Conservation (phyloP, 495 filamentous ascomycete genomes). For the Friedmanniomyces endolithicus region DNA sequence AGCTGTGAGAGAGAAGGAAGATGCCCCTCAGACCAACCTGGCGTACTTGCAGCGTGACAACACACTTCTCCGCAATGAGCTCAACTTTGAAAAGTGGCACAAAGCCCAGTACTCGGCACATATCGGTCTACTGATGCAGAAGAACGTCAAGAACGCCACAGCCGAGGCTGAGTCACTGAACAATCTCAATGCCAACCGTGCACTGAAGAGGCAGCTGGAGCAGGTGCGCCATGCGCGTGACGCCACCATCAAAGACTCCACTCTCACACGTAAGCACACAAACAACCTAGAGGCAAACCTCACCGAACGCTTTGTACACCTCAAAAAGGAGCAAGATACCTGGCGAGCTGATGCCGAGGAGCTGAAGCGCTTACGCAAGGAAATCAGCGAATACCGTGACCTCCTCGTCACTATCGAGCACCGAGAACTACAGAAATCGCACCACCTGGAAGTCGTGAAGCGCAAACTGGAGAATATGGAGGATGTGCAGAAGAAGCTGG, state of each 20-base stretch:
- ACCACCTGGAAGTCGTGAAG: slow-evolving; percentile 47
- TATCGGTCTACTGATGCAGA: slow-evolving; percentile 56
- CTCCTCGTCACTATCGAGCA: slow-evolving; percentile 50
- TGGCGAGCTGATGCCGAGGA: slow-evolving; percentile 43
- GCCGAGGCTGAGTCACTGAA: slow-evolving; percentile 66
- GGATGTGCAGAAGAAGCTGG: slow-evolving; percentile 43
- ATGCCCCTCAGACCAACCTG: slow-evolving; percentile 33
- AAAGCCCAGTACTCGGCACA: slow-evolving; percentile 64
- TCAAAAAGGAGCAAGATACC: slow-evolving; percentile 56
- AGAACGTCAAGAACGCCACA: slow-evolving; percentile 54
- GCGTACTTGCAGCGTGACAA: slow-evolving; percentile 52
- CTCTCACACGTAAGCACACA: slow-evolving; percentile 48
- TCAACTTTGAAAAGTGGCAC: slow-evolving; percentile 64
- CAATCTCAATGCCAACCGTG: slow-evolving; percentile 56
- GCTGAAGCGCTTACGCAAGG: slow-evolving; percentile 42
- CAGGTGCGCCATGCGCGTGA: slow-evolving; percentile 52
- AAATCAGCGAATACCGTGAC: slow-evolving; percentile 39
- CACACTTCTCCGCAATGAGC: slow-evolving; percentile 55
- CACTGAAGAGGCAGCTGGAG: slow-evolving; percentile 52
- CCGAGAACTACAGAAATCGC: slow-evolving; percentile 44
- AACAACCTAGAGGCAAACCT: slow-evolving; percentile 62
- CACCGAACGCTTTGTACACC: slow-evolving; percentile 41
- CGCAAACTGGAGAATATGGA: slow-evolving; percentile 48
- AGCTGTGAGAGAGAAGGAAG: neutral
- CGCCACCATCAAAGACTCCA: slow-evolving; percentile 51